Percentiles rank a stretch among this genome's conserved stretches.
These are phyloP conservation scores for Leucoagaricus sp. DNA, from an alignment of 1,284 basidiomycete genomes.

Conservation along the genomic window DNA sequence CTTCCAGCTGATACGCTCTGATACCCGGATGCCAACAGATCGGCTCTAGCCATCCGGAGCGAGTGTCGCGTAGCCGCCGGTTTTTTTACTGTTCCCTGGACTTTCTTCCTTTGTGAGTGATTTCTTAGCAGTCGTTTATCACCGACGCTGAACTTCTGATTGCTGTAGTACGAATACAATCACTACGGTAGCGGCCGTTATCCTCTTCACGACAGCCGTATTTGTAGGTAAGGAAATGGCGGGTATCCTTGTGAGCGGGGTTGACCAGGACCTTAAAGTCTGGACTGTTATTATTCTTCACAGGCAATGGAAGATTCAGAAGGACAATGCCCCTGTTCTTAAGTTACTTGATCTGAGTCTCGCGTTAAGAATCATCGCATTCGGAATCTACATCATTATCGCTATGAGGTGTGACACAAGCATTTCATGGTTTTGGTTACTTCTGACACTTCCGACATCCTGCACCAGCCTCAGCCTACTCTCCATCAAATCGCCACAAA, in stretches of 20 bases:
- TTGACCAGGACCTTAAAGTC: constrained; percentile 22
- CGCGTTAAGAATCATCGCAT: constrained; percentile 42
- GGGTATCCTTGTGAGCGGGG: constrained; percentile 15
- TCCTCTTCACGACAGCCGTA: constrained; percentile 35
- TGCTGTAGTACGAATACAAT: constrained; percentile 38
- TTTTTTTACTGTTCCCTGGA: constrained; percentile 53
- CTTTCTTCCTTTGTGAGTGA: constrained; percentile 36
- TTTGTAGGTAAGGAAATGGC: constrained; percentile 28
- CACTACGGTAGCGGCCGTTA: constrained; percentile 37
- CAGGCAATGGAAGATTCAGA: constrained; percentile 32
- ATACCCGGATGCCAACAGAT: constrained; percentile 28
- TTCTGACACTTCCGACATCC: not conserved
- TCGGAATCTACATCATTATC: constrained; percentile 42
- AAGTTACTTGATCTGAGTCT: constrained; percentile 41
- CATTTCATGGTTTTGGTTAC: constrained; percentile 5
- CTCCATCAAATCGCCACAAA: constrained; percentile 43
- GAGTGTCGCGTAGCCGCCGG: constrained; percentile 44
- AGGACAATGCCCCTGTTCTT: constrained; percentile 24
- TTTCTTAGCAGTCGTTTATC: too few species aligned
- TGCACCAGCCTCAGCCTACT: constrained; percentile 41
- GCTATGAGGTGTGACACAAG: constrained; percentile 37
- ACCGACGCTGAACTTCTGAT: not conserved
- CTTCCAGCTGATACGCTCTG: not conserved
- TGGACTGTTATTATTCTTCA: constrained; percentile 44
- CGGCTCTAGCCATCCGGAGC: constrained; percentile 36